These are phyloP conservation scores for Xenoacremonium recifei DNA, from an alignment of 2,329 filamentous ascomycete genomes.

Conservation along the genomic window DNA sequence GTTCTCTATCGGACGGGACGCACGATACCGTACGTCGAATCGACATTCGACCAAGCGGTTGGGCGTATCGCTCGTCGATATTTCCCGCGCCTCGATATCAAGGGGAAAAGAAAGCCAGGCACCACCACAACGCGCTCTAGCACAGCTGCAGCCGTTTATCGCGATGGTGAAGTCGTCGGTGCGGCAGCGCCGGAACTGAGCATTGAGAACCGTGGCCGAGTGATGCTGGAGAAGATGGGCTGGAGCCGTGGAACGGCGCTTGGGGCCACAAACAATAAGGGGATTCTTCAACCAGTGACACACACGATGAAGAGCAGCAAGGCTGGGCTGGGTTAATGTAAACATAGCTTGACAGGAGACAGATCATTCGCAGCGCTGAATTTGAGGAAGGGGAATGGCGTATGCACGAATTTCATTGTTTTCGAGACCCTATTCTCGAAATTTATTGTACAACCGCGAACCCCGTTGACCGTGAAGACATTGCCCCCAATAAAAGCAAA, in stretches of 20 bases:
- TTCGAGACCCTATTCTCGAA: slow-evolving; percentile 62
- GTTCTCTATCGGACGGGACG: slow-evolving; percentile 71
- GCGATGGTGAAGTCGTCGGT: slow-evolving; percentile 86
- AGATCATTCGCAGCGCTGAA: too few species aligned
- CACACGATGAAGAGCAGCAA: slow-evolving; percentile 87
- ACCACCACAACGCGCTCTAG: slow-evolving; percentile 22
- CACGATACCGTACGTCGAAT: slow-evolving; percentile 61
- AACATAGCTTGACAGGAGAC: too few species aligned
- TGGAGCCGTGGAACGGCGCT: slow-evolving; percentile 87
- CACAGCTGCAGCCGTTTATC: slow-evolving; percentile 48
- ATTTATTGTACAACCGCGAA: slow-evolving; percentile 72
- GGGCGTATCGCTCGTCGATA: slow-evolving; percentile 47
- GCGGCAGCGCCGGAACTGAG: slow-evolving; percentile 82
- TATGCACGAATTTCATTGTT: slow-evolving; percentile 62
- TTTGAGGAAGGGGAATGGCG: slow-evolving; percentile 35
- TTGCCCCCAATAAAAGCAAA: slow-evolving; percentile 64
- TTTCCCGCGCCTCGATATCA: slow-evolving; percentile 51
- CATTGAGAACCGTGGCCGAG: slow-evolving; percentile 76
- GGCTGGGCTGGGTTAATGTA: slow-evolving; percentile 70
- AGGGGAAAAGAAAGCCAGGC: slow-evolving; percentile 32
- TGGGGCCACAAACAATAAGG: slow-evolving; percentile 79
- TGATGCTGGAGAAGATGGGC: slow-evolving; percentile 95
- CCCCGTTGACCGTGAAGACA: slow-evolving; percentile 70
- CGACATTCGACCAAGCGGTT: slow-evolving; percentile 45
- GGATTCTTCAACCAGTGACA: slow-evolving; percentile 80